A percentile compares a stretch with the other conserved stretches of the same genome.
These are phyloP conservation scores for Sclerospora graminicola DNA, from an alignment of 352 stramenopile species.

Conservation along the genomic window DNA sequence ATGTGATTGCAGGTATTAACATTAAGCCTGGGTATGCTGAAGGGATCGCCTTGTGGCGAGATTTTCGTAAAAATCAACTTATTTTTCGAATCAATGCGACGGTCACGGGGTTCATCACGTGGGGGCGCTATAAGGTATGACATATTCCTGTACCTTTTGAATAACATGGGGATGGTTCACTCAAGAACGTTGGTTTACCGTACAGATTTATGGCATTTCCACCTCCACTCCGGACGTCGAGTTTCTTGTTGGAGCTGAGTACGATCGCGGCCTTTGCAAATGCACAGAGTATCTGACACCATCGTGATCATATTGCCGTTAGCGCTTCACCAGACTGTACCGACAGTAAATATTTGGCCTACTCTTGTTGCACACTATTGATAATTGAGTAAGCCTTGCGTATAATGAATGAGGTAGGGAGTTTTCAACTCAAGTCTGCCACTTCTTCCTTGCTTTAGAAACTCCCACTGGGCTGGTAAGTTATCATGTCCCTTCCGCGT, in stretches of 20 bases:
- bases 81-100: slow-evolving; percentile 79
- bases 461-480: slow-evolving; percentile 54
- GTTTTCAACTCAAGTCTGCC: slow-evolving; percentile 1
- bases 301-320: slow-evolving; percentile 11
- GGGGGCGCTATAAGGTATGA: slow-evolving; percentile 62
- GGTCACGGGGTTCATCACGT: slow-evolving; percentile 73
- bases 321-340: too few species aligned
- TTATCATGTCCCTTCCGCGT: slow-evolving; percentile 43
- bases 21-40: slow-evolving; percentile 60
- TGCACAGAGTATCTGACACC: slow-evolving; percentile 68
- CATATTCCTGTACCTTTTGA: background rate
- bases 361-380: background rate
- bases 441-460: slow-evolving; percentile 24
- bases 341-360: too few species aligned
- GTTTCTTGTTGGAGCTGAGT: slow-evolving; percentile 82
- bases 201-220: slow-evolving; percentile 71
- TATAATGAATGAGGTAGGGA: too few species aligned
- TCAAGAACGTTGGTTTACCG: too few species aligned
- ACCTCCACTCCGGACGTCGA: slow-evolving; percentile 66
- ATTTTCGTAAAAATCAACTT: slow-evolving; percentile 64
- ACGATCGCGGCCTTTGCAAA: slow-evolving; percentile 75
- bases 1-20: slow-evolving; percentile 66
- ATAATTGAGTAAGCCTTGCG: too few species aligned
- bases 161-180: too few species aligned
- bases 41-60: slow-evolving; percentile 47